Percentiles rank a stretch among this genome's conserved stretches.
Conservation (phyloP, 192 early-diverging fungal species). For the Chytriomyces sp. region DNA sequence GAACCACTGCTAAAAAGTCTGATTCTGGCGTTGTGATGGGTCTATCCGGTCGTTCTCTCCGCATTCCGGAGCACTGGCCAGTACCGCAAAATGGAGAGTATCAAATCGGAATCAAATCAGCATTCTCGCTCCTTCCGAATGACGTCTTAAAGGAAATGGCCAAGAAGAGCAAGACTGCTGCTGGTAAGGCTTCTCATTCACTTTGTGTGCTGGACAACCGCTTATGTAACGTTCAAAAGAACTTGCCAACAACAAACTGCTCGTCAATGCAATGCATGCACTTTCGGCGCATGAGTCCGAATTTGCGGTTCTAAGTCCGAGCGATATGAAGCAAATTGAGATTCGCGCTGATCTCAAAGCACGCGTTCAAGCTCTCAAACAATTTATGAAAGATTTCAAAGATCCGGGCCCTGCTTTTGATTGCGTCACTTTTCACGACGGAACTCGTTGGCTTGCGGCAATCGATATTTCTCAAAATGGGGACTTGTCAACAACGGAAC, state of each 20-base stretch:
- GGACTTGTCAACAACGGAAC: conserved; percentile 58
- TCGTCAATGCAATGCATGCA: conserved; percentile 1
- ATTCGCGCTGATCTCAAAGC: conserved; percentile 60
- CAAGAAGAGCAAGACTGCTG: neutral
- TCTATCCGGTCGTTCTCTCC: conserved; percentile 75
- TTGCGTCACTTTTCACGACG: conserved; percentile 77
- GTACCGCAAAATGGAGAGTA: conserved; percentile 74
- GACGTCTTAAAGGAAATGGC: conserved; percentile 1
- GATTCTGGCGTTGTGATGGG: conserved; percentile 64
- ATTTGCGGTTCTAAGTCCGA: neutral
- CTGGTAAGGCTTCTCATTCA: neutral
- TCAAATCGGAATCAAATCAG: conserved; percentile 63
- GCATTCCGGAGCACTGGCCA: conserved; percentile 46
- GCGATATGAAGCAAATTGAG: neutral
- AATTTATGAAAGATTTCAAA: conserved; percentile 63
- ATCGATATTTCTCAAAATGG: conserved; percentile 78
- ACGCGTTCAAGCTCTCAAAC: conserved; percentile 67
- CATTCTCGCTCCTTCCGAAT: conserved; percentile 1
- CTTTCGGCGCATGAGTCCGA: conserved; percentile 8
- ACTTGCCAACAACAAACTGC: conserved; percentile 16
- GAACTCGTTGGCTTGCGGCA: conserved; percentile 81
- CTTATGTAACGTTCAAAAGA: neutral
- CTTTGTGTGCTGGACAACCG: neutral
- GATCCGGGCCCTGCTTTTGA: conserved; percentile 66
- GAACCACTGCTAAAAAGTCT: conserved; percentile 1